A percentile compares a stretch with the other conserved stretches of the same genome.
Evolutionary conservation across 2,329 filamentous ascomycete genomes (phyloP).

Genomic region (Fusarium nodosum): DNA sequence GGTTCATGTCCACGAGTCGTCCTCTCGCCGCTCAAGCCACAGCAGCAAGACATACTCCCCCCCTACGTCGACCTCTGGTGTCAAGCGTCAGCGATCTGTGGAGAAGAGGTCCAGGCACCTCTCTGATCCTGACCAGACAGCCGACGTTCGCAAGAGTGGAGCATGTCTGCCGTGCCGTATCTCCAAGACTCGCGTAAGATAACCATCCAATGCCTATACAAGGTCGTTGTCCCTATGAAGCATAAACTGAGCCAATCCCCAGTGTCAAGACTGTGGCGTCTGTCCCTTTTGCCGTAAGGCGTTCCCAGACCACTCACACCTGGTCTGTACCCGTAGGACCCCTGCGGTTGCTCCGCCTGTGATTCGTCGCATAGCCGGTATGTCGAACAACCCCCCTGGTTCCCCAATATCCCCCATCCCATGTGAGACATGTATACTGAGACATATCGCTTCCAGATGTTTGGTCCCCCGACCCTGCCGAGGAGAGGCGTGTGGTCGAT

Average conservation of each 20-base stretch:
- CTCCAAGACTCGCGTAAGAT: conserved; percentile 63
- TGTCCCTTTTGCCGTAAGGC: conserved; percentile 59
- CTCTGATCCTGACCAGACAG: conserved; percentile 60
- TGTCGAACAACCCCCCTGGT: conserved; percentile 42
- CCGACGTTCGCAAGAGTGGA: conserved; percentile 62
- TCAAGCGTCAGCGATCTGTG: conserved; percentile 56
- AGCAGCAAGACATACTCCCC: conserved; percentile 36
- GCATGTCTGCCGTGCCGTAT: conserved; percentile 64
- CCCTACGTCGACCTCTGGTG: conserved; percentile 43
- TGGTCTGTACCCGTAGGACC: conserved; percentile 57
- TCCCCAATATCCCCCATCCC: conserved; percentile 26
- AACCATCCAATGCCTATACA: conserved; percentile 38
- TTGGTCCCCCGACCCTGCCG: conserved; percentile 54
- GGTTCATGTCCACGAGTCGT: conserved; percentile 52
- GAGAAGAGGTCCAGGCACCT: conserved; percentile 57
- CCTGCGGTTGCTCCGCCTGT: conserved; percentile 56
- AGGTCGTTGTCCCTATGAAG: conserved; percentile 33
- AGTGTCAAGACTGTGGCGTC: conserved; percentile 59
- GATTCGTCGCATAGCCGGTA: conserved; percentile 57
- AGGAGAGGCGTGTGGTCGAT: conserved; percentile 54
- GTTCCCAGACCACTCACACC: conserved; percentile 58
- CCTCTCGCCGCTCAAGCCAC: conserved; percentile 43
- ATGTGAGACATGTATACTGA: conserved; percentile 47
- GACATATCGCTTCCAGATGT: conserved; percentile 53
- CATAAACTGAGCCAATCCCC: conserved; percentile 49